Conservation (phyloP, 129 eudicot genomes). For the Ambrosia trifida region DNA sequence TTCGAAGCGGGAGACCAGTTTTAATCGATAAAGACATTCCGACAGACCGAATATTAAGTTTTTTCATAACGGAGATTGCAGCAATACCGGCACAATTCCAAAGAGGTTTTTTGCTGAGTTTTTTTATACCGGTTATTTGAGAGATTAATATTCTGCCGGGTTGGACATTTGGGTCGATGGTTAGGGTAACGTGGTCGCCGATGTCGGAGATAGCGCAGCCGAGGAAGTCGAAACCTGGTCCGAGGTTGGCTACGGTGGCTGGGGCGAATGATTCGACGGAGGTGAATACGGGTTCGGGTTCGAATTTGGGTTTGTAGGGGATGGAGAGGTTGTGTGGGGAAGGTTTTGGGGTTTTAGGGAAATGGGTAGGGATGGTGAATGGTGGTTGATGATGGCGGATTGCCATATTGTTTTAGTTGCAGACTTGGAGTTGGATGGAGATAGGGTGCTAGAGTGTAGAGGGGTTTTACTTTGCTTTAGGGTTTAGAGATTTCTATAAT, state of each 20-base stretch:
- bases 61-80: constrained; percentile 69
- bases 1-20: constrained; percentile 72
- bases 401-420: not conserved
- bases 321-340: constrained; percentile 22
- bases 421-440: no score
- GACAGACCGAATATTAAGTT: constrained; percentile 56
- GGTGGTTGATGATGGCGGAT: constrained; percentile 21
- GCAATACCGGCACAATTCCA: constrained; percentile 83
- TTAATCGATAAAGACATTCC: constrained; percentile 60
- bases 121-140: constrained; percentile 47
- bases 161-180: constrained; percentile 51
- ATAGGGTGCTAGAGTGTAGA: no score
- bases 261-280: constrained; percentile 80
- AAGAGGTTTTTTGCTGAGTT: constrained; percentile 58
- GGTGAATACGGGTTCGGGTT: constrained; percentile 57
- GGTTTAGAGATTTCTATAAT: no score
- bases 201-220: constrained; percentile 79
- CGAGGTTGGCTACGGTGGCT: constrained; percentile 83
- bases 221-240: constrained; percentile 80
- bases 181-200: constrained; percentile 60
- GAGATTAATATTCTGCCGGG: constrained; percentile 65
- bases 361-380: not conserved
- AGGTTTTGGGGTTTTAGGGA: not conserved
- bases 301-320: constrained; percentile 42
- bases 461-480: no score